phyloP scores from a whole-genome alignment of 345 rosid genomes.

The Hirschfeldia incana region DNA sequence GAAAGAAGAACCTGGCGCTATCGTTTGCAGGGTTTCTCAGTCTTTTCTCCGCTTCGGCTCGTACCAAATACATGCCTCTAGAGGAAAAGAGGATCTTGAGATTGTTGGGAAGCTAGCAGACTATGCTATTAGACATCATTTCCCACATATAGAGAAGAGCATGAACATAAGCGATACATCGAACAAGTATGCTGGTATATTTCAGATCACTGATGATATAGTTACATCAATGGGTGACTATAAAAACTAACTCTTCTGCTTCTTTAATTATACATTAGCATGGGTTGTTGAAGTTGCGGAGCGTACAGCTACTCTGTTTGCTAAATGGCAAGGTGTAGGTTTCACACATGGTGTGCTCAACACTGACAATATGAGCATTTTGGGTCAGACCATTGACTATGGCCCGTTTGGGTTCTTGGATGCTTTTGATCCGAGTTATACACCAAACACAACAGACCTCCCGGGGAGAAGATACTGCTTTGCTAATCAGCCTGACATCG shows the following conservation, averaged over 20 bases:
- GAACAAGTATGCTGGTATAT: slow-evolving; percentile 92
- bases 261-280: slow-evolving; percentile 50
- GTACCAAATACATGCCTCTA: slow-evolving; percentile 83
- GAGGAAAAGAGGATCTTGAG: slow-evolving; percentile 86
- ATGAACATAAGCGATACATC: slow-evolving; percentile 84
- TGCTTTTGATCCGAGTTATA: slow-evolving; percentile 95
- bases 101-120: slow-evolving; percentile 81
- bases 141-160: slow-evolving; percentile 81
- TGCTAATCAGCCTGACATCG: slow-evolving; percentile 96
- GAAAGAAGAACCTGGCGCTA: slow-evolving; percentile 95
- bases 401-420: slow-evolving; percentile 99
- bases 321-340: slow-evolving; percentile 97
- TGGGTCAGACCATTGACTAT: slow-evolving; percentile 94
- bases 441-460: slow-evolving; percentile 98
- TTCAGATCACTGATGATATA: not conserved
- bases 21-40: slow-evolving; percentile 88
- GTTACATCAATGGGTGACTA: not conserved
- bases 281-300: slow-evolving; percentile 94
- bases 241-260: slow-evolving; percentile 23
- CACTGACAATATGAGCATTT: slow-evolving; percentile 97
- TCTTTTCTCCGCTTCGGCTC: slow-evolving; percentile 94
- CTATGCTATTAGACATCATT: slow-evolving; percentile 90
- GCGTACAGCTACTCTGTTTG: slow-evolving; percentile 80
- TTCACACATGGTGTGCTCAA: slow-evolving; percentile 98
- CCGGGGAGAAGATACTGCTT: slow-evolving; percentile 96